A percentile compares a stretch with the other conserved stretches of the same genome.
Evolutionary conservation across 1,284 basidiomycete species (phyloP).

Genomic region (Sanghuangporus baumii): DNA sequence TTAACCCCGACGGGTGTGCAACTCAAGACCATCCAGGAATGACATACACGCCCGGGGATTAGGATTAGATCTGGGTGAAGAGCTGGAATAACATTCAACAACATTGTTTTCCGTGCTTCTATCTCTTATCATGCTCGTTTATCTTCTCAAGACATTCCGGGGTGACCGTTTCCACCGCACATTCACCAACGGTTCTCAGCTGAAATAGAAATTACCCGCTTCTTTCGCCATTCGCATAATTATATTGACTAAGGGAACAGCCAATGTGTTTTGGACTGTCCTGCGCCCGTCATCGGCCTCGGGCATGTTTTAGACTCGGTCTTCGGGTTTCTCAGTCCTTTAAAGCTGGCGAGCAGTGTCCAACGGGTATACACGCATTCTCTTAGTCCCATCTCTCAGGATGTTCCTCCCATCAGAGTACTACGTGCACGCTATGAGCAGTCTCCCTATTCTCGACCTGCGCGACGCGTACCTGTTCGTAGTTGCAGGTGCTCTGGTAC

Average conservation of each 20-base stretch:
- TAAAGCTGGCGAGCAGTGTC: neutral
- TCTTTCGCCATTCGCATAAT: neutral
- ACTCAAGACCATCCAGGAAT: too few species aligned
- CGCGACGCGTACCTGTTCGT: slow-evolving; percentile 12
- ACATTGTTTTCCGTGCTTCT: too few species aligned
- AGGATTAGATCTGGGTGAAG: too few species aligned
- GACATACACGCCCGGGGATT: too few species aligned
- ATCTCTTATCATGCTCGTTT: too few species aligned
- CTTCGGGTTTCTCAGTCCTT: neutral
- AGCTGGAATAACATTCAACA: too few species aligned
- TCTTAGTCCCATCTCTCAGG: neutral
- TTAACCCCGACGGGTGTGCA: too few species aligned
- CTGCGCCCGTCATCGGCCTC: slow-evolving; percentile 1
- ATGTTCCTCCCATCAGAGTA: slow-evolving; percentile 2
- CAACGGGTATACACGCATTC: too few species aligned
- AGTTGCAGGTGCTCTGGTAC: slow-evolving; percentile 9
- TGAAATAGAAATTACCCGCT: neutral
- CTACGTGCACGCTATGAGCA: neutral
- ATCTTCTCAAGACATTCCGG: too few species aligned
- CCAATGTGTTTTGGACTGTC: neutral
- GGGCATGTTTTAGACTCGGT: neutral
- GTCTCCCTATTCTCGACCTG: slow-evolving; percentile 5
- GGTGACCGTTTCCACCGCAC: too few species aligned
- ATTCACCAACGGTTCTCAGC: neutral
- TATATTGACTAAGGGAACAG: neutral